phyloP scores from a whole-genome alignment of 2,329 filamentous ascomycete genomes.

The Phoma herbarum region DNA sequence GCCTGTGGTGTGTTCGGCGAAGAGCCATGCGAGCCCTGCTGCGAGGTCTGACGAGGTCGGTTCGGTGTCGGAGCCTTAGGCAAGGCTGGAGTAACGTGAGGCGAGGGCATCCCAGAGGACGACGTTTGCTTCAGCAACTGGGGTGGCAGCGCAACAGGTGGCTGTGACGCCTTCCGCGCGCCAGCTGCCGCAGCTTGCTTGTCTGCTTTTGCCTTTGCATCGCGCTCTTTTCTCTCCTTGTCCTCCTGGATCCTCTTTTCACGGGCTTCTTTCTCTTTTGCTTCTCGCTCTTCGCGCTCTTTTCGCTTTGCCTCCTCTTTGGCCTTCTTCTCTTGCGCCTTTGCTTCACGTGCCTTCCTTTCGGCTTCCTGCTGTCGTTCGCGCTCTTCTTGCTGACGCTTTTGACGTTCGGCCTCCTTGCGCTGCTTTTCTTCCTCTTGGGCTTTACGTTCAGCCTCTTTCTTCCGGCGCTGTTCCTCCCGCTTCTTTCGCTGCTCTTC shows the following conservation, averaged over 20 bases:
- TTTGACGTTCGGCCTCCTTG: conserved; percentile 86
- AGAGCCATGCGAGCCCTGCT: conserved; percentile 75
- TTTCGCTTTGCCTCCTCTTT: conserved; percentile 78
- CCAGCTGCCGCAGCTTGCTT: conserved; percentile 40
- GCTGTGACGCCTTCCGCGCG: conserved; percentile 50
- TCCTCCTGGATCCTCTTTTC: conserved; percentile 70
- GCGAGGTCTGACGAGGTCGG: conserved; percentile 78
- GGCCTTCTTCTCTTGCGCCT: conserved; percentile 82
- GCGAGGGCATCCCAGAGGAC: conserved; percentile 70
- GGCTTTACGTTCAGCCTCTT: conserved; percentile 87
- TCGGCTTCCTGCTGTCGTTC: conserved; percentile 87
- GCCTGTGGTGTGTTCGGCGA: conserved; percentile 74
- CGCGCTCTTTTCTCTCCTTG: conserved; percentile 68
- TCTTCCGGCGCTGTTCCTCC: conserved; percentile 91
- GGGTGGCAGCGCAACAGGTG: conserved; percentile 61
- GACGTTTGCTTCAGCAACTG: conserved; percentile 63
- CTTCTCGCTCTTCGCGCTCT: conserved; percentile 69
- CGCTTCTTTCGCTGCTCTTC: conserved; percentile 83
- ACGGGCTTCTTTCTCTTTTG: conserved; percentile 77
- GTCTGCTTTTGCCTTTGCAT: conserved; percentile 60
- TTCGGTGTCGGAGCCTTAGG: conserved; percentile 84
- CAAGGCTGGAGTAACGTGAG: conserved; percentile 82
- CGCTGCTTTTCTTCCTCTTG: conserved; percentile 86
- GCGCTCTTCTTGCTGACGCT: conserved; percentile 81
- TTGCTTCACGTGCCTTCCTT: conserved; percentile 80